Evolutionary conservation across 768 basidiomycete genomes (phyloP), one percentile per base, ranked within the genome.

Genomic region (Rhodocollybia butyracea): DNA sequence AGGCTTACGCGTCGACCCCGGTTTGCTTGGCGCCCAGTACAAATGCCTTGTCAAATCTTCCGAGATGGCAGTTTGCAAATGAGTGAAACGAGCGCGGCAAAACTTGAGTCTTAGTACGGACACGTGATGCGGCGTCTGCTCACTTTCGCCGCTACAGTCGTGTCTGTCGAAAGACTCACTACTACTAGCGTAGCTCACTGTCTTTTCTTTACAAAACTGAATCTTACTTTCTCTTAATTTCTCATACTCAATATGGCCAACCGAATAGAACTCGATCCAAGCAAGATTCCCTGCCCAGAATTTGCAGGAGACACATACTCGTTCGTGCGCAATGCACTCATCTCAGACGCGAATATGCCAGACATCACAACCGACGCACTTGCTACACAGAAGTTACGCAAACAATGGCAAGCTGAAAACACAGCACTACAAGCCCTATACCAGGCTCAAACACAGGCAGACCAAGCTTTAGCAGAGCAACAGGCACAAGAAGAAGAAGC

Each of bases 401-500:
- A 38, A 12, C 27, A 26, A 30, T 57, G 55, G 55, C 8, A 29
- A 13, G 29, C 39, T 11, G 55, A 57, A 17, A 57, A 57, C 27
- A 34, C 10, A 2, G 27, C 15, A 15, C 55, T 47, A 5, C 21
- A 17, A 13, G n/a, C 27, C 6, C 46, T 21, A 29, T 57, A 30
- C 29, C 36, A 43, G 39, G 21, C 13, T 13, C 55, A 57, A 43
- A 21, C 19, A 13, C 31, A 39, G 31, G 46, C 46, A 3, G 55
- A 56, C 29, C 46, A 26, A 17, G 61, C 59, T 2, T n/a, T n/a
- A n/a, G 66, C 64, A 56, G 64, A 65, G n/a, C n/a, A n/a, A n/a
- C 29, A 66, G 69, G 57, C 56, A 62, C 31, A 64, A 64, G 56
- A 53, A 38, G 36, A 51, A 57, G 66, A 63, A 36, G 29, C 30